Conservation (phyloP, 2,329 filamentous ascomycete genomes). For the Geosmithia flava region DNA sequence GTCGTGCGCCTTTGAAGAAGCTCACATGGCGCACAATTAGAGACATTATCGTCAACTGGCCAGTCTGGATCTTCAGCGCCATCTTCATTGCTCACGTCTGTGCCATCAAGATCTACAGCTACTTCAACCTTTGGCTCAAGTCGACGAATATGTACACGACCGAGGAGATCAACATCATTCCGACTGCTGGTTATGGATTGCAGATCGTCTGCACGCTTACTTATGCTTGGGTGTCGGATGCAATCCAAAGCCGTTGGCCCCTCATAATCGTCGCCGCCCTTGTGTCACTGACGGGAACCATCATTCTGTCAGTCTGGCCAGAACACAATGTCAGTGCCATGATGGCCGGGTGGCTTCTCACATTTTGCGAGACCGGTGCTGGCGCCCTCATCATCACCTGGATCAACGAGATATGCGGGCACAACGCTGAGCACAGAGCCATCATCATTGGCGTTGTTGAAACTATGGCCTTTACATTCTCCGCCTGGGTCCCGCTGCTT, state of each 20-base stretch:
- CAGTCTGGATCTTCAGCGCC: conserved; percentile 17
- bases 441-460: conserved; percentile 36
- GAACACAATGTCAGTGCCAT: conserved; percentile 18
- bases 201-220: conserved; percentile 34
- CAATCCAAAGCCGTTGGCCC: conserved; percentile 37
- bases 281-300: conserved; percentile 17
- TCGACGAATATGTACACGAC: conserved; percentile 15
- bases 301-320: conserved; percentile 20
- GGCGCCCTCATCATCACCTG: conserved; percentile 27
- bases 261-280: conserved; percentile 36
- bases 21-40: conserved; percentile 13
- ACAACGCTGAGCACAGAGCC: conserved; percentile 33
- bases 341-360: conserved; percentile 22
- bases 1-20: conserved; percentile 16
- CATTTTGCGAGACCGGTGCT: conserved; percentile 20
- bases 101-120: conserved; percentile 19
- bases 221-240: conserved; percentile 45
- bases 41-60: conserved; percentile 16
- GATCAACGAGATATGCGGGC: conserved; percentile 31
- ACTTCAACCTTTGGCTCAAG: conserved; percentile 20
- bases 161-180: conserved; percentile 37
- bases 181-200: conserved; percentile 23
- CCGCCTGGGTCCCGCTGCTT: conserved; percentile 28
- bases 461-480: conserved; percentile 27
- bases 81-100: conserved; percentile 19